These are phyloP conservation scores for Wickerhamomyces queroliae DNA, from an alignment of 805 yeast species.

Conservation along the genomic window DNA sequence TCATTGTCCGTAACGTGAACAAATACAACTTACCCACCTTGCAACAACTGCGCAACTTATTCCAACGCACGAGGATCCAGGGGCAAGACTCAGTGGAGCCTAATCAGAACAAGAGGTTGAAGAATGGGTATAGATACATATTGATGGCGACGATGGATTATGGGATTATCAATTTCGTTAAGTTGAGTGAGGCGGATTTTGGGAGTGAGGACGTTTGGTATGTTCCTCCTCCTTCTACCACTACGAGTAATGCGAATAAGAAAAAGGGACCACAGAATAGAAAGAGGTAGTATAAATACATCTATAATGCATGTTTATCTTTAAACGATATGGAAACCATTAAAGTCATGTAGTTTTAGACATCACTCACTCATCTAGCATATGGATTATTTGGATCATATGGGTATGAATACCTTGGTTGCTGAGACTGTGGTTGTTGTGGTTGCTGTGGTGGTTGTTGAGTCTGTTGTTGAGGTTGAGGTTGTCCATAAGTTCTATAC, in stretches of 20 bases:
- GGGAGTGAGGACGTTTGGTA: slow-evolving; percentile 7
- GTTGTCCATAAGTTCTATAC: slow-evolving; percentile 27
- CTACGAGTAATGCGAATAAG: background rate
- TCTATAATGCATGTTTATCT: no score
- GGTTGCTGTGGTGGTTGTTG: slow-evolving; percentile 5
- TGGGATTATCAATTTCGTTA: slow-evolving; percentile 69
- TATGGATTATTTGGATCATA: slow-evolving; percentile 20
- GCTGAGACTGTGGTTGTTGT: background rate
- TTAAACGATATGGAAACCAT: no score
- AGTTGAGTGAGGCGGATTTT: slow-evolving; percentile 25
- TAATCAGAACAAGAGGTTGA: slow-evolving; percentile 36
- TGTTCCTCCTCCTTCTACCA: slow-evolving; percentile 2
- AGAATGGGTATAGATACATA: slow-evolving; percentile 44
- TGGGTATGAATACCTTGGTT: slow-evolving; percentile 14
- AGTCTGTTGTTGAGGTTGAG: no score
- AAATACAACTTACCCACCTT: slow-evolving; percentile 40
- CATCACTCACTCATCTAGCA: background rate
- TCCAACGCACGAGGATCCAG: slow-evolving; percentile 25
- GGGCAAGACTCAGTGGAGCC: slow-evolving; percentile 12
- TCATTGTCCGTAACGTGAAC: slow-evolving; percentile 50
- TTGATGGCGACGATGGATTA: slow-evolving; percentile 67
- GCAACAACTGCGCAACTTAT: slow-evolving; percentile 32
- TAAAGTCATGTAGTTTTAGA: background rate
- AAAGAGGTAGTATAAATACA: no score
- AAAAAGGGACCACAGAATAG: background rate